phyloP scores from a whole-genome alignment of 305 asterid genomes.

The Rubia occidens region DNA sequence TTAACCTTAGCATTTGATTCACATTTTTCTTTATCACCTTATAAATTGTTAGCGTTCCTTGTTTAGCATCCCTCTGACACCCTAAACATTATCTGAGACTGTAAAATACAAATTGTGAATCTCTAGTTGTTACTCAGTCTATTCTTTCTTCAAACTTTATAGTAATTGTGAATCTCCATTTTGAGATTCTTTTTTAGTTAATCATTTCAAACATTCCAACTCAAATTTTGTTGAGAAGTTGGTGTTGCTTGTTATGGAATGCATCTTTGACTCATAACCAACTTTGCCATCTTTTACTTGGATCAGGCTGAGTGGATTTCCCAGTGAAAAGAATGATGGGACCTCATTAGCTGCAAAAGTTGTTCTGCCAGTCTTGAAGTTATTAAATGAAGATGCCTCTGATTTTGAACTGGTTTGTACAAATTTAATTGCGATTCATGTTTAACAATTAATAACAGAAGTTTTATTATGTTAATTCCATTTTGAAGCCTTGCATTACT shows the following conservation, averaged over 20 bases:
- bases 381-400: conserved; percentile 51
- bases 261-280: neutral
- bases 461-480: neutral
- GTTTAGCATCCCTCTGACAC: neutral
- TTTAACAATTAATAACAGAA: neutral
- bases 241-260: conserved; percentile 7
- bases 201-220: neutral
- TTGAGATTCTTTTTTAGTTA: neutral
- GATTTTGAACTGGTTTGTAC: conserved; percentile 56
- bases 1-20: conserved; percentile 1
- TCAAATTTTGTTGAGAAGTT: neutral
- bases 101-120: neutral
- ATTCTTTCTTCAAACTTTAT: conserved; percentile 3
- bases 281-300: conserved; percentile 14
- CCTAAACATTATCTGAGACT: neutral
- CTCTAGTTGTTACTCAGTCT: neutral
- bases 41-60: conserved; percentile 1
- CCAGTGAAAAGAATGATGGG: conserved; percentile 69
- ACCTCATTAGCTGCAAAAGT: conserved; percentile 51
- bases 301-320: conserved; percentile 56
- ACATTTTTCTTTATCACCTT: conserved; percentile 5
- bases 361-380: conserved; percentile 48
- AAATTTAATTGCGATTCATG: conserved; percentile 13
- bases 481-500: too few species aligned
- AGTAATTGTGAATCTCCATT: neutral